Conservation (phyloP, 257 asterid species). For the Forsythia viridissima region DNA sequence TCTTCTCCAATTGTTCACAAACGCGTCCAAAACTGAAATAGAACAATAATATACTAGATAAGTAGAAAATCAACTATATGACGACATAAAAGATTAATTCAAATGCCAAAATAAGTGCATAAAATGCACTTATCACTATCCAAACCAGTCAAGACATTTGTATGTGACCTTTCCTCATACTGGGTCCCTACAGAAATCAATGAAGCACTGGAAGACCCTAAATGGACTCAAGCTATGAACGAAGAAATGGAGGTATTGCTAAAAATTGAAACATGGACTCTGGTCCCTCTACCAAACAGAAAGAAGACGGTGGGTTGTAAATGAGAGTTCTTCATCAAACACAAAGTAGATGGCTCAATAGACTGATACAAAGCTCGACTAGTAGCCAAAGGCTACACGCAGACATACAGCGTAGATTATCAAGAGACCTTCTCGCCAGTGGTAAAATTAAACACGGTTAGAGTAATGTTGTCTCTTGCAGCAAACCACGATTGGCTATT, state of each 20-base stretch:
- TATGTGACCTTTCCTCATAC: background rate
- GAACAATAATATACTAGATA: too few relatives aligned
- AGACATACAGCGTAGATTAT: background rate
- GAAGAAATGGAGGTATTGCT: background rate
- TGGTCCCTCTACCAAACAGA: too few relatives aligned
- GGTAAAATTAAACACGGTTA: background rate
- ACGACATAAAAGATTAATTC: too few relatives aligned
- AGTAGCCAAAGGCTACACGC: background rate
- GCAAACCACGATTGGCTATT: background rate
- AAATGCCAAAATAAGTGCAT: too few relatives aligned
- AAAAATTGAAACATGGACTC: background rate
- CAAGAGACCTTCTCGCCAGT: background rate
- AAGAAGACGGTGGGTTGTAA: background rate
- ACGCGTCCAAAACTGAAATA: too few relatives aligned
- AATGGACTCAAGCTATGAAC: background rate
- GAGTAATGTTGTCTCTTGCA: background rate
- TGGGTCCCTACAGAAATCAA: background rate
- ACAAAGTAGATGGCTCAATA: background rate
- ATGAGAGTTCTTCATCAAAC: background rate
- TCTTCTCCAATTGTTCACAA: too few relatives aligned
- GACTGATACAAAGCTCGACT: too few relatives aligned
- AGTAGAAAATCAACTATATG: too few relatives aligned
- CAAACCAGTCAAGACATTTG: background rate
- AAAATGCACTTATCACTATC: too few relatives aligned
- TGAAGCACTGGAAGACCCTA: background rate